These are phyloP conservation scores for Neurospora terricola DNA, from an alignment of 495 filamentous ascomycete species.

Conservation along the genomic window DNA sequence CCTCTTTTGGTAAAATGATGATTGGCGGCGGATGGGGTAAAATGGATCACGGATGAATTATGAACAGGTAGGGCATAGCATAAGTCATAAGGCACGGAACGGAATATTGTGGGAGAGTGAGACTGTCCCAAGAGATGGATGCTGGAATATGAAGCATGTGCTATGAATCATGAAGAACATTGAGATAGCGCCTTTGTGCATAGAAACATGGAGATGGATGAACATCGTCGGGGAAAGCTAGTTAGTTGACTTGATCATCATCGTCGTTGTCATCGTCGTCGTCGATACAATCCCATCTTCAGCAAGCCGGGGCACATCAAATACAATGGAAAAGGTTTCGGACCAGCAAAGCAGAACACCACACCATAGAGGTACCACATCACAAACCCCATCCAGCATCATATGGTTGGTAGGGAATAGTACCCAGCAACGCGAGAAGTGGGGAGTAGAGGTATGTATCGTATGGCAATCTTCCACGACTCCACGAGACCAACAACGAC, in stretches of 20 bases:
- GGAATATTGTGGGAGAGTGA: neutral
- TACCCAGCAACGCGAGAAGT: neutral
- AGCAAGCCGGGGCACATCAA: neutral
- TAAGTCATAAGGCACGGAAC: neutral
- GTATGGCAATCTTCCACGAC: neutral
- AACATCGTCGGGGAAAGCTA: too few relatives aligned
- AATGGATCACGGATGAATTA: neutral
- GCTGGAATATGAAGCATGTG: neutral
- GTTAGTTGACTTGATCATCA: too few relatives aligned
- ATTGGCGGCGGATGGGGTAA: neutral
- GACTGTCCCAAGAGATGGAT: neutral
- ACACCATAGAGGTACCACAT: neutral
- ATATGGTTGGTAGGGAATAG: neutral
- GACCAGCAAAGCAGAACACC: neutral
- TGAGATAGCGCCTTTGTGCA: too few relatives aligned
- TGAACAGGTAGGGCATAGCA: neutral
- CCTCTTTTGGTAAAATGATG: neutral
- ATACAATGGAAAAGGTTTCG: neutral
- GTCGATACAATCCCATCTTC: neutral
- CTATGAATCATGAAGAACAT: neutral
- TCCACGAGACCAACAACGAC: neutral
- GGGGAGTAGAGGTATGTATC: neutral
- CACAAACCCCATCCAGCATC: neutral
- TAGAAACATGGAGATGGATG: too few relatives aligned
- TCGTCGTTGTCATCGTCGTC: neutral